These are phyloP conservation scores for Penicillium flavigenum DNA, from an alignment of 495 filamentous ascomycete genomes.

Conservation along the genomic window DNA sequence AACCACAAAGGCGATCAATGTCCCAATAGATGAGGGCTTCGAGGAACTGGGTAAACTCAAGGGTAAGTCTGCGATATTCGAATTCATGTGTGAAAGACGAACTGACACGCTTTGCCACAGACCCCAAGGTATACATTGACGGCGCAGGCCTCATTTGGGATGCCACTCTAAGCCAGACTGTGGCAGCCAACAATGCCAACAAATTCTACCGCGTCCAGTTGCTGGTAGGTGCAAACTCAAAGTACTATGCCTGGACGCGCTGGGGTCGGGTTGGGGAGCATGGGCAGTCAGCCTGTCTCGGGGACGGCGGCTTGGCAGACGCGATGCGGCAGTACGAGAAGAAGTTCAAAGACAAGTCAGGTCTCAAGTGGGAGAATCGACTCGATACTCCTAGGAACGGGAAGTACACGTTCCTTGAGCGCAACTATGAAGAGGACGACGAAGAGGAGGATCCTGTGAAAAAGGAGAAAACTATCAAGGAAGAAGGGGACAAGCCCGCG, in stretches of 20 bases:
- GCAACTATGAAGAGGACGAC: conserved; percentile 64
- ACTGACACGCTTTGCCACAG: conserved; percentile 9
- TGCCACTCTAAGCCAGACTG: conserved; percentile 51
- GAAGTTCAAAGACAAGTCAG: conserved; percentile 79
- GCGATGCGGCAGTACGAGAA: conserved; percentile 61
- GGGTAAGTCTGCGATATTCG: conserved; percentile 15
- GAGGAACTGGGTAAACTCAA: background rate
- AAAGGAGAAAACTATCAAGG: conserved; percentile 19
- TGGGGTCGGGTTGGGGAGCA: conserved; percentile 79
- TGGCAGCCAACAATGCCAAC: conserved; percentile 60
- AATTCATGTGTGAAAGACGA: background rate
- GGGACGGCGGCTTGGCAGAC: conserved; percentile 34
- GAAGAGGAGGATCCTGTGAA: conserved; percentile 41
- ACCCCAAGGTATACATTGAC: conserved; percentile 62
- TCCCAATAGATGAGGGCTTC: conserved; percentile 54
- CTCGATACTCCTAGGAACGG: conserved; percentile 54
- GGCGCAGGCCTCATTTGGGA: conserved; percentile 60
- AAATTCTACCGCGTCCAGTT: conserved; percentile 71
- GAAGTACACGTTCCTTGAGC: conserved; percentile 79
- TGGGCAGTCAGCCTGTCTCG: conserved; percentile 57
- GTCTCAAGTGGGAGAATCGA: conserved; percentile 65
- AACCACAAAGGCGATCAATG: conserved; percentile 36
- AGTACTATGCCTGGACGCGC: conserved; percentile 62
- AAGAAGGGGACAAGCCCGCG: conserved; percentile 31
- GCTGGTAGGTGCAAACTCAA: conserved; percentile 23